Evolutionary conservation across 768 basidiomycete species (phyloP).

Genomic region (Amanita muscaria): DNA sequence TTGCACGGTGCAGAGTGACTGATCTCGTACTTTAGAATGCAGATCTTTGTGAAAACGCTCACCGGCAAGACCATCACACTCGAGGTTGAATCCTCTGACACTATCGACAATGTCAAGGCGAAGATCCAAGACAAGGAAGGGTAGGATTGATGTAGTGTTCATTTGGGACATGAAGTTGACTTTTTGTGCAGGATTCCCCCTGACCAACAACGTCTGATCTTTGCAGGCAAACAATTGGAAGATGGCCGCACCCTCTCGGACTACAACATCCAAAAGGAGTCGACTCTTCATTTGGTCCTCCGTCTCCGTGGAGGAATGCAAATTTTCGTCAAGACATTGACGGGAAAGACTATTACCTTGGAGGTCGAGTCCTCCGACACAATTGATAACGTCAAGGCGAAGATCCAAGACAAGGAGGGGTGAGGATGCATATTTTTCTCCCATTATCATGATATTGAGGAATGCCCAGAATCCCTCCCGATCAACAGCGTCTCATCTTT

Average conservation of each 20-base stretch:
- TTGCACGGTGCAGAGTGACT: neutral
- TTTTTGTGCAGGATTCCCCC: slow-evolving; percentile 19
- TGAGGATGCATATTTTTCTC: neutral
- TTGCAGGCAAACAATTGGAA: slow-evolving; percentile 43
- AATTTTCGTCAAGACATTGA: slow-evolving; percentile 69
- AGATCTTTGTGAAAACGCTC: slow-evolving; percentile 37
- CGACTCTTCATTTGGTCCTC: slow-evolving; percentile 46
- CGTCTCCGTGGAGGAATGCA: slow-evolving; percentile 29
- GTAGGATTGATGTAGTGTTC: slow-evolving; percentile 2
- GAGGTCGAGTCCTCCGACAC: slow-evolving; percentile 24
- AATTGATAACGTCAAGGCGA: slow-evolving; percentile 27
- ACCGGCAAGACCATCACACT: slow-evolving; percentile 64
- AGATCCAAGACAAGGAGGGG: slow-evolving; percentile 40
- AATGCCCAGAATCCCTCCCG: slow-evolving; percentile 16
- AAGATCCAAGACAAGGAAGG: slow-evolving; percentile 78
- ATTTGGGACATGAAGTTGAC: neutral
- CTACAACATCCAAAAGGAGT: slow-evolving; percentile 65
- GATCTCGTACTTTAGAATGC: slow-evolving; percentile 15
- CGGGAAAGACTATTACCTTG: slow-evolving; percentile 64
- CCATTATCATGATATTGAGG: neutral
- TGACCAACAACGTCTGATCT: slow-evolving; percentile 54
- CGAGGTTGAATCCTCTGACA: slow-evolving; percentile 68
- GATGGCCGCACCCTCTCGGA: slow-evolving; percentile 39
- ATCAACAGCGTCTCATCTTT: slow-evolving; percentile 24
- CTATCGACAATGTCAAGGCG: slow-evolving; percentile 67